phyloP scores from a whole-genome alignment of 176 grass and related monocot species.

The Carex littledalei region DNA sequence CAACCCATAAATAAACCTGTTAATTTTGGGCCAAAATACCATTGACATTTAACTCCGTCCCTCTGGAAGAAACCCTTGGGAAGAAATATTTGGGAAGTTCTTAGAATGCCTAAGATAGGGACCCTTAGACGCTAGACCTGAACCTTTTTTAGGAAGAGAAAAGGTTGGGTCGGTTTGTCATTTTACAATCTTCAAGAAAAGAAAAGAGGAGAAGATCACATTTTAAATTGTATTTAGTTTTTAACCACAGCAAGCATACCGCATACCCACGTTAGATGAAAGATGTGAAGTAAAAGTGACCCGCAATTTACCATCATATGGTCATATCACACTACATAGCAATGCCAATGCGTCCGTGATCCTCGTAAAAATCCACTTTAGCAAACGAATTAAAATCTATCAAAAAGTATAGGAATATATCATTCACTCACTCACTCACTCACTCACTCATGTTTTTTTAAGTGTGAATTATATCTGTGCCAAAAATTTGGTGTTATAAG shows the following conservation, averaged over 20 bases:
- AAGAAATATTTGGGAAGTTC: neutral
- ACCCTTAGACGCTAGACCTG: neutral
- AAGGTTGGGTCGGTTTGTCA: constrained; percentile 17
- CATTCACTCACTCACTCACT: too few relatives aligned
- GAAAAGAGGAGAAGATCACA: neutral
- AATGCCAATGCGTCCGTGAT: neutral
- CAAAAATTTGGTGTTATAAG: too few relatives aligned
- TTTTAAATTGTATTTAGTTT: neutral
- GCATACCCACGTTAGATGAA: neutral
- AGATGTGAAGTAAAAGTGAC: neutral
- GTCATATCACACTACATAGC: neutral
- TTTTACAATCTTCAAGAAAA: constrained; percentile 2
- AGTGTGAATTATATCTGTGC: too few relatives aligned
- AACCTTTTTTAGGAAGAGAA: neutral
- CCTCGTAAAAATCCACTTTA: neutral
- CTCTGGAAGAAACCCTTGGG: too few relatives aligned
- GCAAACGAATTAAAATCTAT: neutral
- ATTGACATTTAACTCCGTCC: too few relatives aligned
- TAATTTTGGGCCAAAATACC: too few relatives aligned
- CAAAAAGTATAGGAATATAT: neutral
- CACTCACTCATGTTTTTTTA: too few relatives aligned
- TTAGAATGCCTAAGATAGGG: neutral
- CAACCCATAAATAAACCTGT: too few relatives aligned
- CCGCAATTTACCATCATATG: neutral
- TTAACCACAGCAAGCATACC: neutral